These are phyloP conservation scores for Sequoia sempervirens DNA, from an alignment of 75 land plant species.

Conservation along the genomic window DNA sequence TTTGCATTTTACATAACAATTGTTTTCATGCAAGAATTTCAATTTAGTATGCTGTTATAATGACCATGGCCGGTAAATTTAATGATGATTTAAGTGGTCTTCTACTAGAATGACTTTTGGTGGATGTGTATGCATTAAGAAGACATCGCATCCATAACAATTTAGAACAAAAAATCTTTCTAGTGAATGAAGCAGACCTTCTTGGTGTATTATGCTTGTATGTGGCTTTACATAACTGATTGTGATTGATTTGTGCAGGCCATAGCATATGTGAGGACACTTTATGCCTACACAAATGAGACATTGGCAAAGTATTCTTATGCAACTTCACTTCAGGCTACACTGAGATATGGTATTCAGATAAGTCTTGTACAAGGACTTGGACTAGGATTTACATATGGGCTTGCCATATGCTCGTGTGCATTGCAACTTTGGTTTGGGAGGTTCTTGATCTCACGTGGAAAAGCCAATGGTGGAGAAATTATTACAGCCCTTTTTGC, in stretches of 20 bases:
- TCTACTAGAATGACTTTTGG: neutral
- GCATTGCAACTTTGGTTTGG: conserved; percentile 99
- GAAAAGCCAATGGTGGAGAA: conserved; percentile 82
- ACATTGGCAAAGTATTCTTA: conserved; percentile 95
- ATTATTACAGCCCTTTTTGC: conserved; percentile 86
- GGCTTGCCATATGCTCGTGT: conserved; percentile 99
- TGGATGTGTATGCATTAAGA: neutral
- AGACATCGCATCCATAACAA: neutral
- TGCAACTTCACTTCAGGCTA: conserved; percentile 98
- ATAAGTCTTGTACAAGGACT: conserved; percentile 99
- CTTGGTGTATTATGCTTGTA: neutral
- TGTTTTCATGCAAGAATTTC: neutral
- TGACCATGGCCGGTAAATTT: neutral
- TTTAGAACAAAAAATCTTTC: neutral
- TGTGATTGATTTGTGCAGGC: conserved; percentile 63
- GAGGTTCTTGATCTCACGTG: conserved; percentile 52
- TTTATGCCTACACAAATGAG: conserved; percentile 96
- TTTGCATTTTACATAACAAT: neutral
- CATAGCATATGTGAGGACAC: conserved; percentile 78
- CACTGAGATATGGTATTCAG: conserved; percentile 89
- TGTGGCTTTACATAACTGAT: neutral
- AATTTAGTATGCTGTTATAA: neutral
- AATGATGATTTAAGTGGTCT: neutral
- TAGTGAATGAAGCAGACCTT: neutral
- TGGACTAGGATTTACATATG: conserved; percentile 98